Base-by-base conservation (phyloP, 2,329 filamentous ascomycete genomes). In the Colletotrichum endophyticum region DNA sequence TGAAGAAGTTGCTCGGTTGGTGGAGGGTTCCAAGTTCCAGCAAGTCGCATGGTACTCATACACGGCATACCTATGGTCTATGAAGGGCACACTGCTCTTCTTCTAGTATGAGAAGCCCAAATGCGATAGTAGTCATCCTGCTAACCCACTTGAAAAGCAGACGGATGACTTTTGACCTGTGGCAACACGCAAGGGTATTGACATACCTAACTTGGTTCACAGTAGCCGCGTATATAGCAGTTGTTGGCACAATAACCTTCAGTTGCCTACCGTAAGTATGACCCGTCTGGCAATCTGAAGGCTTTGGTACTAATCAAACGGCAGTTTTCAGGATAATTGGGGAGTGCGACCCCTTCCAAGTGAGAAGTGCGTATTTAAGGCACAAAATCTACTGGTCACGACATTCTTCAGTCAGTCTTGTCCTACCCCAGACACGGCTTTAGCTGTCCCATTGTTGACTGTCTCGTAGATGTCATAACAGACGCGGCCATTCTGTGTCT, bases 21-120 rank as follows among this genome's bases (percentile, higher is more conserved):
- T 71, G 0, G 71, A 79, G n/a, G 85, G 85, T 2, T 86, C 84
- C 0, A 85, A 85, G 25, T 78, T 85, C 8, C 79, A 87, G 64
- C 78, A 87, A 13, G 73, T 82, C 0, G 86, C 85, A 0, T 87
- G 86, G 86, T 87, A 86, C 32, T 80, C 81, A 8, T 86, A 86
- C 56, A 83, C 84, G 0, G 80, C 82, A 0, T 81, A 86, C 0
- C 81, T 86, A 9, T 87, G 84, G 84, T 82, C 75, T 6, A 77
- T 83, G 4, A 83, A 83, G 49, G 82, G 80, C 6, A 82, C 79
- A 0, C 77, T 83, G 78, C 36, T 83, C 5, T 82, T 78, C 7
- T 83, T 83, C 73, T 83, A 75, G 72, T 71, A 36, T 22, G 39
- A 1, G 2, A 11, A 19, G 28, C 6, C 6, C 5, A 3, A 5